Percentiles rank a stretch among this genome's conserved stretches.
These are phyloP conservation scores for Ramalina peruviana DNA, from an alignment of 495 filamentous ascomycete genomes.

Conservation along the genomic window DNA sequence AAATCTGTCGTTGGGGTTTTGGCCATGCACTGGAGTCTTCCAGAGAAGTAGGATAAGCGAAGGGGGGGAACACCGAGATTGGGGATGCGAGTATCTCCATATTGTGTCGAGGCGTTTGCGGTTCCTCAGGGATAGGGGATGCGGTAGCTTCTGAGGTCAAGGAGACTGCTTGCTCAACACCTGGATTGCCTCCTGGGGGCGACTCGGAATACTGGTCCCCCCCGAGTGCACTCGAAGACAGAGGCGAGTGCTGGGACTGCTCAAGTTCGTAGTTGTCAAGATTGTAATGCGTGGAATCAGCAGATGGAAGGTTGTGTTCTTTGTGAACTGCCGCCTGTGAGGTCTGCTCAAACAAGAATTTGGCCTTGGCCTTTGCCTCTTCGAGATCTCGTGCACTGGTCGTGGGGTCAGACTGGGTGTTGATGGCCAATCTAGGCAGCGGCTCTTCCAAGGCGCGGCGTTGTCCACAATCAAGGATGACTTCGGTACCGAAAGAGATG, in stretches of 20 bases:
- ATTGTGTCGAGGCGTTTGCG: constrained; percentile 36
- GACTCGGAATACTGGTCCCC: not conserved
- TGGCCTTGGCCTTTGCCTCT: no score
- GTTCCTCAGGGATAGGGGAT: constrained; percentile 38
- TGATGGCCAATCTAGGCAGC: constrained; percentile 9
- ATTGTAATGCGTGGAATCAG: constrained; percentile 8
- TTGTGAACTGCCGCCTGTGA: constrained; percentile 7
- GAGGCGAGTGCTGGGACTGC: constrained; percentile 12
- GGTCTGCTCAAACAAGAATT: not conserved
- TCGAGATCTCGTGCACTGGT: not conserved
- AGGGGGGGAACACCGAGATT: constrained; percentile 30
- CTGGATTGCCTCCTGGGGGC: constrained; percentile 10
- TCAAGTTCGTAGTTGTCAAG: constrained; percentile 2
- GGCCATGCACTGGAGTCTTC: constrained; percentile 38
- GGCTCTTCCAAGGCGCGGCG: constrained; percentile 27
- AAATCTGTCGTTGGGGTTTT: constrained; percentile 26
- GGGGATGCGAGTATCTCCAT: constrained; percentile 41
- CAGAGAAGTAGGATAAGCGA: constrained; percentile 28
- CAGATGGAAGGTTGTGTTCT: not conserved
- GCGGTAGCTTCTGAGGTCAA: constrained; percentile 46
- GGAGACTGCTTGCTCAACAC: constrained; percentile 37
- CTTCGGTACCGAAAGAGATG: constrained; percentile 30
- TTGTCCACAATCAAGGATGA: constrained; percentile 25
- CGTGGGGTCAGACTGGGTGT: constrained; percentile 1
- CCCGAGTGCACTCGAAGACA: not conserved